These are phyloP conservation scores for Ajuga chamaepitys DNA, from an alignment of 257 asterid species.

Conservation along the genomic window DNA sequence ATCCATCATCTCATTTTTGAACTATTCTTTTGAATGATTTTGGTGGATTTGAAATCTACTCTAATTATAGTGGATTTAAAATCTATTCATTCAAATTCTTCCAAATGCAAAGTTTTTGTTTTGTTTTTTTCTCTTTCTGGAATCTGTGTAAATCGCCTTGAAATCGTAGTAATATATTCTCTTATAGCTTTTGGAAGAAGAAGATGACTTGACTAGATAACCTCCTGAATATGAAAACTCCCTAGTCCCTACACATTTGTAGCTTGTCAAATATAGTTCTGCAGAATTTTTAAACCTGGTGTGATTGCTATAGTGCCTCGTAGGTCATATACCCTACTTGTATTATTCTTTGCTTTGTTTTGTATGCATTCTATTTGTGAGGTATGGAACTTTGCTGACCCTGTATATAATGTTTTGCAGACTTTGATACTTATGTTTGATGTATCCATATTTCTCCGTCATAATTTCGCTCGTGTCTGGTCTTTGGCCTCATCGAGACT, in stretches of 20 bases:
- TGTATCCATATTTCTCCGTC: conserved; percentile 69
- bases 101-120: too few species aligned
- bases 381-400: conserved; percentile 18
- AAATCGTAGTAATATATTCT: background rate
- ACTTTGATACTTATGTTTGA: conserved; percentile 87
- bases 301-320: background rate
- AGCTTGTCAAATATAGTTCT: background rate
- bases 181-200: background rate
- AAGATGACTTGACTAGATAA: background rate
- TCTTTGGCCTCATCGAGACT: conserved; percentile 58
- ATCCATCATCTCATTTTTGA: too few species aligned
- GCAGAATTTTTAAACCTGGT: background rate
- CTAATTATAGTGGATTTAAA: too few species aligned
- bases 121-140: conserved; percentile 2
- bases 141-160: background rate
- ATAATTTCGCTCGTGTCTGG: conserved; percentile 78
- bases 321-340: background rate
- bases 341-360: background rate
- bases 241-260: too few species aligned
- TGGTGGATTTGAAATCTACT: too few species aligned
- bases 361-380: background rate
- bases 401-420: conserved; percentile 40
- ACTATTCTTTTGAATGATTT: too few species aligned
- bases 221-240: too few species aligned
- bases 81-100: too few species aligned